Evolutionary conservation across 73 alveolate genomes (phyloP), one percentile per base, ranked within the genome.

Genomic region (Paramecium primaurelia): DNA sequence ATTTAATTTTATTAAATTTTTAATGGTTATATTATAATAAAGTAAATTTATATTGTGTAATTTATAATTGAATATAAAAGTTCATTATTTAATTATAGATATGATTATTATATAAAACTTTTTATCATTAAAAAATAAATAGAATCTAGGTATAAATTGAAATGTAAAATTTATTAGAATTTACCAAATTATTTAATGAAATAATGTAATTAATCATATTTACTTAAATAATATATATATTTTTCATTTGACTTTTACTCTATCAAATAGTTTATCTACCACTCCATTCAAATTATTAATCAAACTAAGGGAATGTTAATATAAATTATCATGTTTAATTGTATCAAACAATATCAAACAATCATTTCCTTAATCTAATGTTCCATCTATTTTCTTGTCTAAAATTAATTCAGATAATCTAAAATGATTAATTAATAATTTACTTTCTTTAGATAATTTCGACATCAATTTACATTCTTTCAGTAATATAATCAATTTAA

Each of bases 281-380:
- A 89, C 94, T 4, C 77, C 88, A 71, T 89, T 83, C 90, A 89
- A 40, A 47, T 89, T 77, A 9, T 69, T 47, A 34, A 71, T 71
- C 85, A 71, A 64, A 37, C 38, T 58, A 22, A 89, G 73, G 22
- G 94, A 77, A 73, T 89, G 71, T 75, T 89, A 51, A 83, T 89
- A 89, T 71, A 89, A 45, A 71, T 89, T 83, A 71, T 89, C 94
- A 44, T 59, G 71, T 47, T 89, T 71, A 45, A 89, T 37, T 11
- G 71, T 83, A 28, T 97, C 99, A 95, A 96, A 97, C 86, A 97
- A 84, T 44, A 96, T 95, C 92, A 97, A 92, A 85, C 99, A 95
- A 36, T 97, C 98, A 68, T 95, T 96, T 36, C 99, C 99, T 92
- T 97, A 97, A 90, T 97, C 99, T 38, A 97, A 86, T 26, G 98